A percentile compares a stretch with the other conserved stretches of the same genome.
These are phyloP conservation scores for Penium margaritaceum DNA, from an alignment of 139 green algal species.

Conservation along the genomic window DNA sequence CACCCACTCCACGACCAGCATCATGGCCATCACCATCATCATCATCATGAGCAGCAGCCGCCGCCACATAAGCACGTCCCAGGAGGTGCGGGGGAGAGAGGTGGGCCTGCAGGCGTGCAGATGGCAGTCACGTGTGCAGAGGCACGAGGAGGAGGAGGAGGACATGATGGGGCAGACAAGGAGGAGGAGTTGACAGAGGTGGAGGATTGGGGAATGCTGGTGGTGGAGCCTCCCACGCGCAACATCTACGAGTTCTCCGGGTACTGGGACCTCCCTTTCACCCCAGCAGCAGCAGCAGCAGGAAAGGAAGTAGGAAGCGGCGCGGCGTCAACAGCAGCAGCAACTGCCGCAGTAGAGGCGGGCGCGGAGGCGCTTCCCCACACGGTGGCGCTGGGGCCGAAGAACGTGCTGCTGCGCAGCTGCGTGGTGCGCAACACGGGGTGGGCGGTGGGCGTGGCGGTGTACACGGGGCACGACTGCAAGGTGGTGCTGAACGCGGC, in stretches of 20 bases:
- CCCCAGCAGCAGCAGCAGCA: too few relatives aligned
- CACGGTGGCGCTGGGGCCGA: conserved; percentile 40
- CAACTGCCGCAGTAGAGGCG: too few relatives aligned
- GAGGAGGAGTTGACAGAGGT: background rate
- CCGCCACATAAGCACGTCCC: too few relatives aligned
- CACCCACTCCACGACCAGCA: conserved; percentile 58
- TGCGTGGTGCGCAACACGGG: conserved; percentile 70
- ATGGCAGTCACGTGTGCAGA: background rate
- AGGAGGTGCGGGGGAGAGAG: too few relatives aligned
- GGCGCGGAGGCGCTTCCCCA: too few relatives aligned
- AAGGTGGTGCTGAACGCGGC: conserved; percentile 69
- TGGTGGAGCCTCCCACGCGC: conserved; percentile 63
- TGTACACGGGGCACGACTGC: conserved; percentile 84
- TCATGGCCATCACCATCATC: conserved; percentile 56
- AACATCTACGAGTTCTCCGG: conserved; percentile 74
- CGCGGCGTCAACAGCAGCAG: too few relatives aligned
- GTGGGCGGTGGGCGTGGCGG: conserved; percentile 64
- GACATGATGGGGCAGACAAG: background rate
- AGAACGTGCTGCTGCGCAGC: conserved; percentile 44
- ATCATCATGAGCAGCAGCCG: background rate
- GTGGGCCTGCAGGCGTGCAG: background rate
- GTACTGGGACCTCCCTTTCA: conserved; percentile 24
- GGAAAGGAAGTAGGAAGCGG: too few relatives aligned
- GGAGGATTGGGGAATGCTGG: conserved; percentile 5
- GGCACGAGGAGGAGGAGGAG: background rate